Evolutionary conservation across 805 yeast genomes (phyloP).

Genomic region (Sugiyamaella valdiviana): DNA sequence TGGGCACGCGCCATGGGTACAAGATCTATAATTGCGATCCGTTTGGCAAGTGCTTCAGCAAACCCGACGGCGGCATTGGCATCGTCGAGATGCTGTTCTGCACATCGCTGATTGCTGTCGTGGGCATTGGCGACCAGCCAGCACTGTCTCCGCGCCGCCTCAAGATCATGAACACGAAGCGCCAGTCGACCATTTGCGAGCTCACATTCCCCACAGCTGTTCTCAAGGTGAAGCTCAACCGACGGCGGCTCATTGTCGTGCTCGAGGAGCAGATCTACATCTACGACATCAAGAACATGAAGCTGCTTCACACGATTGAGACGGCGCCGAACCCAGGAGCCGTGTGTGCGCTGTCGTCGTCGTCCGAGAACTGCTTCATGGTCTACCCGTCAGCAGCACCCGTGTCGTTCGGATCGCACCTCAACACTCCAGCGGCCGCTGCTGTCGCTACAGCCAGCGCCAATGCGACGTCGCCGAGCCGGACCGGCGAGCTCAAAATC

Average conservation of each 20-base stretch:
- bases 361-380: conserved; percentile 44
- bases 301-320: conserved; percentile 66
- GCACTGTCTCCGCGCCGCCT: conserved; percentile 65
- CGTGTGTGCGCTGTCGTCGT: conserved; percentile 32
- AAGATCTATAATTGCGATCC: conserved; percentile 84
- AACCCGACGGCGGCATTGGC: conserved; percentile 37
- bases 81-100: conserved; percentile 86
- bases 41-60: conserved; percentile 62
- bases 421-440: conserved; percentile 13
- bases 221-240: conserved; percentile 65
- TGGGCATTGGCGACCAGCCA: conserved; percentile 69
- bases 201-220: conserved; percentile 76
- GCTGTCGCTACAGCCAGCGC: conserved; percentile 4
- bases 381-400: conserved; percentile 50
- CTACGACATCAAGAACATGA: conserved; percentile 87
- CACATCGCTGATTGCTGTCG: conserved; percentile 79
- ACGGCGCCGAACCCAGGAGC: conserved; percentile 42
- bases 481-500: conserved; percentile 62
- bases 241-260: conserved; percentile 73
- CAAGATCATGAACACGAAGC: conserved; percentile 75
- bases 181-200: conserved; percentile 74
- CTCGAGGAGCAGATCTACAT: conserved; percentile 75
- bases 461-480: conserved; percentile 19
- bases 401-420: conserved; percentile 17
- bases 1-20: conserved; percentile 60